A percentile compares a stretch with the other conserved stretches of the same genome.
Conservation (phyloP, 768 basidiomycete species). For the Jaapia argillacea region DNA sequence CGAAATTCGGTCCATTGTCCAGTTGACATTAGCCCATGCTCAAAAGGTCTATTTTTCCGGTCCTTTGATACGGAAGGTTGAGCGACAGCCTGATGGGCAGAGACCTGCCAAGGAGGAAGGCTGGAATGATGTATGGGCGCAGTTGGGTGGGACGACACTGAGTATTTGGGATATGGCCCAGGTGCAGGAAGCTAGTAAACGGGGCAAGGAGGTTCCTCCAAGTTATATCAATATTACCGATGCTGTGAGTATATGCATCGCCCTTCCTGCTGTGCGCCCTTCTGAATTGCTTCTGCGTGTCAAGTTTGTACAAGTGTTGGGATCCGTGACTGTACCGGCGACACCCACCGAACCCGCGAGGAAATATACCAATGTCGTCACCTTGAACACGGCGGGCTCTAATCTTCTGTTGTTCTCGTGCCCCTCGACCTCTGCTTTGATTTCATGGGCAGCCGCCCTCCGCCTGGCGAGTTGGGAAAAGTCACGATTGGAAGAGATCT, state of each 20-base stretch:
- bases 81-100: slow-evolving; percentile 70
- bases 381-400: slow-evolving; percentile 88
- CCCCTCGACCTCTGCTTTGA: slow-evolving; percentile 53
- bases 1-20: slow-evolving; percentile 74
- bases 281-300: too few species aligned
- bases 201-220: slow-evolving; percentile 78
- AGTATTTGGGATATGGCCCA: slow-evolving; percentile 90
- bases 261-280: not conserved
- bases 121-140: slow-evolving; percentile 84
- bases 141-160: slow-evolving; percentile 81
- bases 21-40: slow-evolving; percentile 63
- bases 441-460: slow-evolving; percentile 88
- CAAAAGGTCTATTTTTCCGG: slow-evolving; percentile 87
- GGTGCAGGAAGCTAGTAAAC: slow-evolving; percentile 73
- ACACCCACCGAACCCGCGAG: slow-evolving; percentile 37
- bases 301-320: slow-evolving; percentile 73
- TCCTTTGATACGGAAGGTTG: slow-evolving; percentile 65
- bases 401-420: slow-evolving; percentile 88
- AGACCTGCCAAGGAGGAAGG: slow-evolving; percentile 62
- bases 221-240: slow-evolving; percentile 83
- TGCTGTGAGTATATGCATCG: slow-evolving; percentile 45
- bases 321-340: slow-evolving; percentile 58
- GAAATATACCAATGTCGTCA: slow-evolving; percentile 71
- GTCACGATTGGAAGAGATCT: slow-evolving; percentile 90
- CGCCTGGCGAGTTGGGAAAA: slow-evolving; percentile 93